A percentile compares a stretch with the other conserved stretches of the same genome.
Evolutionary conservation across 805 yeast species (phyloP).

Genomic region (Scheffersomyces ergatensis): DNA sequence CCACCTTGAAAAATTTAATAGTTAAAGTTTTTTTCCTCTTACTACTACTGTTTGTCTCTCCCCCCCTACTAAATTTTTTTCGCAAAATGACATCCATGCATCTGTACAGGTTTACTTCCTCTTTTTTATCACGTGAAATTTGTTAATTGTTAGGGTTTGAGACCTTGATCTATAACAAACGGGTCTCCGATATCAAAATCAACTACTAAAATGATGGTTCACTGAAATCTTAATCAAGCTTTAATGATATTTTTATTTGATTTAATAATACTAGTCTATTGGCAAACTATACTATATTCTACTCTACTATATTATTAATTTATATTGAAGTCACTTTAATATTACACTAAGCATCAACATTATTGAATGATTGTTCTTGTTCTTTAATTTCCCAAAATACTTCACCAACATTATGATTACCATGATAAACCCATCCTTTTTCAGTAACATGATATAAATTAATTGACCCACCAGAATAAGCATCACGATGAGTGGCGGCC

Average conservation of each 20-base stretch:
- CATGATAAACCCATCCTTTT: slow-evolving; percentile 93
- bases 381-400: slow-evolving; percentile 90
- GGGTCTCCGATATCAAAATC: no score
- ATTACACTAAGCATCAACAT: slow-evolving; percentile 50
- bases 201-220: no score
- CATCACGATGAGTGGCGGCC: slow-evolving; percentile 99
- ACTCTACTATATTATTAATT: neutral
- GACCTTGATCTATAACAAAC: no score
- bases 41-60: no score
- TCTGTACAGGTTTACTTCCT: neutral
- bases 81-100: no score
- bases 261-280: no score
- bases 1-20: neutral
- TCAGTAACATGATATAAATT: slow-evolving; percentile 92
- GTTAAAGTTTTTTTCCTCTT: neutral
- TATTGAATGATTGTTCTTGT: slow-evolving; percentile 84
- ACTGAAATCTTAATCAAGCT: no score
- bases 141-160: neutral
- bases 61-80: no score
- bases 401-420: slow-evolving; percentile 89
- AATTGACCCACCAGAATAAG: slow-evolving; percentile 95
- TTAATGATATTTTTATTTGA: no score
- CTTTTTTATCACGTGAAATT: neutral
- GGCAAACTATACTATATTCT: neutral
- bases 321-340: neutral